phyloP scores from a whole-genome alignment of 2,329 filamentous ascomycete species.

The Calonectria montana region DNA sequence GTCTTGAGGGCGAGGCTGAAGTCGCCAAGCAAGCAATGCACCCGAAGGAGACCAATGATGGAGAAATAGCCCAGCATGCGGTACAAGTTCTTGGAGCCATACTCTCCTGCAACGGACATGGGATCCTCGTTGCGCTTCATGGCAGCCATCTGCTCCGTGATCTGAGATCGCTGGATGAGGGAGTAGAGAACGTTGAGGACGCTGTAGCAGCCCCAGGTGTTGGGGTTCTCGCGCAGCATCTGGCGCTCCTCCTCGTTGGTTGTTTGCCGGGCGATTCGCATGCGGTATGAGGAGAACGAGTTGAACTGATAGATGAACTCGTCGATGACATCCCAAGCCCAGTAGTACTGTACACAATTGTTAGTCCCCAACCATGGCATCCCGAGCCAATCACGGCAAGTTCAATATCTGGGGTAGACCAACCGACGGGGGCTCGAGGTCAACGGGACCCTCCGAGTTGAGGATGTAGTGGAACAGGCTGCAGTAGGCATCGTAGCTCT shows the following conservation, averaged over 20 bases:
- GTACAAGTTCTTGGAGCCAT: slow-evolving; percentile 93
- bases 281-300: slow-evolving; percentile 97
- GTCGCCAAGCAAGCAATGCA: slow-evolving; percentile 96
- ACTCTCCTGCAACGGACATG: slow-evolving; percentile 89
- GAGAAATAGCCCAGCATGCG: slow-evolving; percentile 99
- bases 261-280: slow-evolving; percentile 85
- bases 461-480: slow-evolving; percentile 99
- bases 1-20: slow-evolving; percentile 99
- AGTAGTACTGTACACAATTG: slow-evolving; percentile 80
- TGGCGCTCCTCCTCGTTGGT: slow-evolving; percentile 93
- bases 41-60: slow-evolving; percentile 95
- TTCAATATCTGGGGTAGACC: slow-evolving; percentile 52
- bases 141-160: slow-evolving; percentile 95
- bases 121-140: slow-evolving; percentile 96
- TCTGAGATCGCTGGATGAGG: slow-evolving; percentile 97
- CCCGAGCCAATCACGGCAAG: slow-evolving; percentile 23
- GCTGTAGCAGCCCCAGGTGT: slow-evolving; percentile 99
- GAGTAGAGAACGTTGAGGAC: slow-evolving; percentile 99
- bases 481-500: slow-evolving; percentile 99
- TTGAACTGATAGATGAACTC: slow-evolving; percentile 99
- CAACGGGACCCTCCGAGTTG: slow-evolving; percentile 98
- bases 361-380: slow-evolving; percentile 30
- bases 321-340: slow-evolving; percentile 99
- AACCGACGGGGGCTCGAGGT: slow-evolving; percentile 96
- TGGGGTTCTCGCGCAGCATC: slow-evolving; percentile 94